A percentile compares a stretch with the other conserved stretches of the same genome.
Evolutionary conservation across 1,284 basidiomycete genomes (phyloP).

Genomic region (Ustanciosporium gigantosporum): DNA sequence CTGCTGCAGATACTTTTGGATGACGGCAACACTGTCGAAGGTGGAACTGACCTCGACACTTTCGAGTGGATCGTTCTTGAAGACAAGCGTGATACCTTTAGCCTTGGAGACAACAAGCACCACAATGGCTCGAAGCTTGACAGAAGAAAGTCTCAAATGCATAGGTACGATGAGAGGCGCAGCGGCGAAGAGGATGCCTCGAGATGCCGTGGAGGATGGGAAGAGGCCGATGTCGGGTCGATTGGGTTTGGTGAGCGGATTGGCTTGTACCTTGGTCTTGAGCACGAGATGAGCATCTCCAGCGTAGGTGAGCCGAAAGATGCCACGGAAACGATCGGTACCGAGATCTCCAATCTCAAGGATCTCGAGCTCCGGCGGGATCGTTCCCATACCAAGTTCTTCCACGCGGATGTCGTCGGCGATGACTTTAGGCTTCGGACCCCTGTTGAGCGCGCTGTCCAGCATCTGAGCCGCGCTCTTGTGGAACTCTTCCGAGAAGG

Average conservation of each 20-base stretch:
- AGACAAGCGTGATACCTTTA: constrained; percentile 97
- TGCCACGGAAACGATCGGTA: constrained; percentile 92
- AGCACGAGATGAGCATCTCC: constrained; percentile 96
- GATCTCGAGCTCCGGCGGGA: constrained; percentile 95
- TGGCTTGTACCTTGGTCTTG: constrained; percentile 93
- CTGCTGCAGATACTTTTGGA: constrained; percentile 69
- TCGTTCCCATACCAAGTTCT: constrained; percentile 95
- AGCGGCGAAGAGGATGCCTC: constrained; percentile 59
- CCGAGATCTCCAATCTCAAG: constrained; percentile 97
- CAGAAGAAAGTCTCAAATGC: constrained; percentile 92
- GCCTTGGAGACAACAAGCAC: constrained; percentile 93
- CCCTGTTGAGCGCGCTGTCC: constrained; percentile 62
- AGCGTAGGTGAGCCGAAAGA: constrained; percentile 91
- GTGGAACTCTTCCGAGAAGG: constrained; percentile 69
- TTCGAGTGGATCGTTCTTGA: constrained; percentile 98
- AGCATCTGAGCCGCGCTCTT: constrained; percentile 64
- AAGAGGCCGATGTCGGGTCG: constrained; percentile 46
- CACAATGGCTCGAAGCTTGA: constrained; percentile 91
- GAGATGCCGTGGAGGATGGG: constrained; percentile 38
- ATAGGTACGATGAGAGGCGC: constrained; percentile 74
- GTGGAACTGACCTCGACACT: constrained; percentile 96
- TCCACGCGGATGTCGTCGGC: constrained; percentile 96
- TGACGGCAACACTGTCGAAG: constrained; percentile 96
- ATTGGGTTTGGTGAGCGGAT: constrained; percentile 74
- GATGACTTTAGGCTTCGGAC: constrained; percentile 86